Evolutionary conservation across 2,329 filamentous ascomycete species (phyloP), one percentile per base, ranked within the genome.

Genomic region (Xylariales sp.): DNA sequence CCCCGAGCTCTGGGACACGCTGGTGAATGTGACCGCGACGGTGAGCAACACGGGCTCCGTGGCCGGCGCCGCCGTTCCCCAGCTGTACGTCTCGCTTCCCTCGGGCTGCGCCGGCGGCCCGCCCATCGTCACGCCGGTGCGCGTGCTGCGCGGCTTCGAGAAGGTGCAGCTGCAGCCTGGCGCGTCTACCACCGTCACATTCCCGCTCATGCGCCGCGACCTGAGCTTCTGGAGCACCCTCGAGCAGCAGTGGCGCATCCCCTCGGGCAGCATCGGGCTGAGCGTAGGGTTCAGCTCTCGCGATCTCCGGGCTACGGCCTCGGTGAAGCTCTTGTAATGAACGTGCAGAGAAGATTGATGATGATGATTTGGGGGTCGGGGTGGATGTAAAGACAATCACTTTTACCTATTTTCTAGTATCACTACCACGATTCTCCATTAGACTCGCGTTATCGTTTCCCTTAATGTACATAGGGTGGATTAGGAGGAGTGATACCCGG

Each of bases 21-120:
- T 81, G 14, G 67, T 63, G 42, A 69, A 55, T 28, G 65, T 75
- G 6, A 60, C 62, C 2, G 65, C 70, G 2, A 56, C 62, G 1
- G 50, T 81, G 6, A 59, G 55, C 20, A 81, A 81, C 59, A 72
- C 68, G 0, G 76, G 77, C 16, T 40, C 49, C 2, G 53, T 75
- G 1, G 50, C 56, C 15, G 76, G 73, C 17, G 65, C 66, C 2
- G 63, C 69, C 7, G 69, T 80, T 1, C 59, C 71, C 3, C 76
- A 81, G 55, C 58, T 81, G 1, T 81, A 81, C 51, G 11, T 33
- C 11, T 20, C 19, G 5, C 23, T 20, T 14, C 31, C 31, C 10
- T n/a, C 20, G n/a, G 16, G 15, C 7, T 18, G 18, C 2, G 19
- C 19, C n/a, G n/a, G n/a, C n/a, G n/a, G n/a, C n/a, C n/a, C n/a